A percentile compares a stretch with the other conserved stretches of the same genome.
phyloP scores from a whole-genome alignment of 108 stramenopile species.

The Chaetoceros tenuissimus region DNA sequence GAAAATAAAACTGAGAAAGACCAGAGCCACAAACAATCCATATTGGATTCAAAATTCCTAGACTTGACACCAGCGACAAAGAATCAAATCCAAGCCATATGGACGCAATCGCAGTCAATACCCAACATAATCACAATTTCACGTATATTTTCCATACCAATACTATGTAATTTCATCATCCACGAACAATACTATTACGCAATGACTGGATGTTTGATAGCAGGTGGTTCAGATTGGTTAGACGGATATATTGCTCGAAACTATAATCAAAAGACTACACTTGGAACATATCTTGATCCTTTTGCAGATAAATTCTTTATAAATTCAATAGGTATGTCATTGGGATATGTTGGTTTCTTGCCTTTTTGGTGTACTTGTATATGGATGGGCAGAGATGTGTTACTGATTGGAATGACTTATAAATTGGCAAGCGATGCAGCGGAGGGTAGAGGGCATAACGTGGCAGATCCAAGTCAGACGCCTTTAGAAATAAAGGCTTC shows the following conservation, averaged over 20 bases:
- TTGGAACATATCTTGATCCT: constrained; percentile 82
- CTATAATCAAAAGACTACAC: constrained; percentile 47
- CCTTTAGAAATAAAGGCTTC: constrained; percentile 67
- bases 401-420: constrained; percentile 27
- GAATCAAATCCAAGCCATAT: neutral
- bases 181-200: constrained; percentile 37
- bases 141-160: constrained; percentile 61
- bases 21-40: neutral
- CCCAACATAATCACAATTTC: constrained; percentile 70
- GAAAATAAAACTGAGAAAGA: neutral
- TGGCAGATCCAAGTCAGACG: constrained; percentile 41
- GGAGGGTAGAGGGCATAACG: constrained; percentile 17
- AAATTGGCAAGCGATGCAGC: constrained; percentile 4
- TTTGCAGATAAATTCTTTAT: constrained; percentile 75
- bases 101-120: constrained; percentile 41
- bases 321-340: constrained; percentile 28
- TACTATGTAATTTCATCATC: constrained; percentile 62
- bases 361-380: constrained; percentile 53
- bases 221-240: constrained; percentile 60
- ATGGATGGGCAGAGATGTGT: constrained; percentile 58
- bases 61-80: neutral
- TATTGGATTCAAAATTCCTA: neutral
- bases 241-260: constrained; percentile 79
- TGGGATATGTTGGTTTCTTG: constrained; percentile 54
- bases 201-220: constrained; percentile 29